Conservation (phyloP, 768 basidiomycete genomes). For the Pleurotus tuoliensis region DNA sequence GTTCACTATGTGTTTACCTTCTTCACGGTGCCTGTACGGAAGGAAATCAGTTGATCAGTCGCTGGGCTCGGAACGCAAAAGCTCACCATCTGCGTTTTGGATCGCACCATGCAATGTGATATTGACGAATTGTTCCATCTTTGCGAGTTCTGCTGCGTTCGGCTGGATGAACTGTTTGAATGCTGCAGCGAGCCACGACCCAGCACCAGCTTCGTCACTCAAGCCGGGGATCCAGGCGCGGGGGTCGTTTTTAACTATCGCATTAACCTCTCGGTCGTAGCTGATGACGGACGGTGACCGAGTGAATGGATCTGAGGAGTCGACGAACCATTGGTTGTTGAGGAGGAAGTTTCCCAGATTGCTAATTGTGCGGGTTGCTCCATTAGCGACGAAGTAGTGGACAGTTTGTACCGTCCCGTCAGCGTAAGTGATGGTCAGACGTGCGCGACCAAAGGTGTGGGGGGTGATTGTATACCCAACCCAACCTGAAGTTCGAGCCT, state of each 20-base stretch:
- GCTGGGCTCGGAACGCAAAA: neutral
- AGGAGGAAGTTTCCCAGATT: conserved; percentile 53
- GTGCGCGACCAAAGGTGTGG: conserved; percentile 43
- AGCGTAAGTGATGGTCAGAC: conserved; percentile 44
- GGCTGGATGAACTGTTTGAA: conserved; percentile 58
- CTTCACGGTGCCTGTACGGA: conserved; percentile 41
- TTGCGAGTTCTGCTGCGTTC: conserved; percentile 46
- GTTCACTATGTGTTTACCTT: conserved; percentile 28
- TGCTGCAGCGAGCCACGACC: conserved; percentile 51
- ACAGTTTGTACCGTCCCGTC: conserved; percentile 52
- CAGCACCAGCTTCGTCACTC: conserved; percentile 59
- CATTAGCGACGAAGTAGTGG: conserved; percentile 48
- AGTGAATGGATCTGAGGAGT: conserved; percentile 45
- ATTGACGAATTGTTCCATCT: conserved; percentile 47
- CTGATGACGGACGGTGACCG: conserved; percentile 51
- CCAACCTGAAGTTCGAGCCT: conserved; percentile 38
- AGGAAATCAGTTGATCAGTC: too few relatives aligned
- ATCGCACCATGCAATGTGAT: conserved; percentile 45
- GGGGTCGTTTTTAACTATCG: conserved; percentile 45
- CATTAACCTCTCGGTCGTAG: conserved; percentile 49
- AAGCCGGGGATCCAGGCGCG: conserved; percentile 59
- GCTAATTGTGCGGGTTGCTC: conserved; percentile 39
- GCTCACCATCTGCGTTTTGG: conserved; percentile 43
- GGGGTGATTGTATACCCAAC: conserved; percentile 44
- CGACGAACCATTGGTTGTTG: conserved; percentile 50